These are phyloP conservation scores for Colletotrichum sp. DNA, from an alignment of 2,329 filamentous ascomycete genomes.

Conservation along the genomic window DNA sequence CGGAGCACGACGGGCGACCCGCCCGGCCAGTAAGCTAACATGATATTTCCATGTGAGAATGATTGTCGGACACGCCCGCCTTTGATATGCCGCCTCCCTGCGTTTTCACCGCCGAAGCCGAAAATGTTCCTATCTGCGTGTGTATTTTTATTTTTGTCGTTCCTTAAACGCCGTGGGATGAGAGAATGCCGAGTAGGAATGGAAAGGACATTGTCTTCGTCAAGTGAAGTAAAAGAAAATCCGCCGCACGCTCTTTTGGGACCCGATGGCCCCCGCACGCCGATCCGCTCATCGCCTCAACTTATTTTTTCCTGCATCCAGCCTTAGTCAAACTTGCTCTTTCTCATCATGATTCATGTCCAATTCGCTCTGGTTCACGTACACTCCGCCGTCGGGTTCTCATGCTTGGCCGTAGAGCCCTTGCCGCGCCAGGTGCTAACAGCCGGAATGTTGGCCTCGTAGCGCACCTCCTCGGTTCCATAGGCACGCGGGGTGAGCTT, in stretches of 20 bases:
- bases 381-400: conserved; percentile 57
- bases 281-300: background rate
- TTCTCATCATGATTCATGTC: background rate
- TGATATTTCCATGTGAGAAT: background rate
- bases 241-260: background rate
- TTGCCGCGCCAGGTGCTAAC: conserved; percentile 97
- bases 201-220: background rate
- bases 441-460: conserved; percentile 90
- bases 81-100: background rate
- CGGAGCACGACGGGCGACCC: background rate
- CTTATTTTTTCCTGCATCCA: background rate
- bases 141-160: conserved; percentile 1
- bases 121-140: background rate
- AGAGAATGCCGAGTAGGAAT: background rate
- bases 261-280: background rate
- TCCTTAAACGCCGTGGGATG: conserved; percentile 6
- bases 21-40: background rate
- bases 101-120: conserved; percentile 1
- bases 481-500: conserved; percentile 96
- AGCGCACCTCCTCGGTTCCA: conserved; percentile 86
- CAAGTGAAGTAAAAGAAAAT: conserved; percentile 10
- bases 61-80: background rate
- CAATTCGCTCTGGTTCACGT: background rate
- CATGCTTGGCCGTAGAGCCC: conserved; percentile 89
- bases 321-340: background rate